phyloP scores from a whole-genome alignment of 1,284 basidiomycete species.

The Heterobasidion irregulare region DNA sequence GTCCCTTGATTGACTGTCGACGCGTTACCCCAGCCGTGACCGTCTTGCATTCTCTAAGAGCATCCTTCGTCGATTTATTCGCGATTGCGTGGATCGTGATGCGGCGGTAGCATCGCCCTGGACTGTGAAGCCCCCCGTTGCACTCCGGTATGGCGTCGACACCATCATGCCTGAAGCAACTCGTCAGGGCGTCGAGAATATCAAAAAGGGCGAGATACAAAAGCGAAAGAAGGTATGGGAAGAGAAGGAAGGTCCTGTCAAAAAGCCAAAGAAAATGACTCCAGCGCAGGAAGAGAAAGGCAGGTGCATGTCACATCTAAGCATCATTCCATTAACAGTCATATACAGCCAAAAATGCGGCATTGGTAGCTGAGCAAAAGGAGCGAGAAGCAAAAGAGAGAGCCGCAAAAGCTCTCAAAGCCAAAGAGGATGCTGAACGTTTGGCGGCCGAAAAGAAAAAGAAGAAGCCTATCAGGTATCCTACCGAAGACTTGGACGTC shows the following conservation, averaged over 20 bases:
- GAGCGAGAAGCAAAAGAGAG: constrained; percentile 64
- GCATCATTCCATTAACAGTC: constrained; percentile 9
- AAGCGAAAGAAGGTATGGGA: constrained; percentile 86
- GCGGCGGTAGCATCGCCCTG: constrained; percentile 90
- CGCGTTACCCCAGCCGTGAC: constrained; percentile 60
- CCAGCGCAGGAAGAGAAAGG: constrained; percentile 67
- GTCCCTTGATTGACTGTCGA: not conserved
- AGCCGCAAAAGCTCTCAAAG: constrained; percentile 55
- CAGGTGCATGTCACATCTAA: constrained; percentile 19
- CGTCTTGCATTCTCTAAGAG: constrained; percentile 94
- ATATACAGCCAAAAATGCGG: constrained; percentile 25
- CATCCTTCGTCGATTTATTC: constrained; percentile 91
- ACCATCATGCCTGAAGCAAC: constrained; percentile 81
- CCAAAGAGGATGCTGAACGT: constrained; percentile 63
- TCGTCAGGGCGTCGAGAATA: constrained; percentile 67
- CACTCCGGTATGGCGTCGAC: constrained; percentile 76
- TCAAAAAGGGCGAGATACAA: constrained; percentile 83
- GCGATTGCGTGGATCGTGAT: constrained; percentile 89
- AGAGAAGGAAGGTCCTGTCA: constrained; percentile 72
- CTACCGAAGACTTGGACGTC: constrained; percentile 79
- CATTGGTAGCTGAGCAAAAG: constrained; percentile 42
- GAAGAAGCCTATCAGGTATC: constrained; percentile 84
- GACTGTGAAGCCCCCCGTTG: constrained; percentile 85
- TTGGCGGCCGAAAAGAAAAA: constrained; percentile 74
- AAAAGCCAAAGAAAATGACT: constrained; percentile 70